Percentiles rank a stretch among this genome's conserved stretches.
These are phyloP conservation scores for Oryza glaberrima DNA, from an alignment of 176 grass and related monocot species.

Conservation along the genomic window DNA sequence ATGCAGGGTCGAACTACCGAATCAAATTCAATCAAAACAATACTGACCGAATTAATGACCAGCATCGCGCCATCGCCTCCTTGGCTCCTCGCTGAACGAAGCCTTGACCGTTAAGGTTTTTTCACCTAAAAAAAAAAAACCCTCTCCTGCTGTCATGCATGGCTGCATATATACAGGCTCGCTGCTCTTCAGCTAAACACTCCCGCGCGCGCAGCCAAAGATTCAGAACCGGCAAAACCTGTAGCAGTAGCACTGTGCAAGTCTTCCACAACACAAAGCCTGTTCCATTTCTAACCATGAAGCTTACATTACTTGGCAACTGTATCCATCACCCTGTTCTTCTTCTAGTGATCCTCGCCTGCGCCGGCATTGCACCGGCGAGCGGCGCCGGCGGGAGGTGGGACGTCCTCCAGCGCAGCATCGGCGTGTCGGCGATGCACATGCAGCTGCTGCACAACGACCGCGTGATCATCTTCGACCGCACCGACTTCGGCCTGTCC, in stretches of 20 bases:
- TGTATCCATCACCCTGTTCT: not conserved
- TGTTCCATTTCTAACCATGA: not conserved
- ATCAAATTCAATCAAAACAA: conserved; percentile 19
- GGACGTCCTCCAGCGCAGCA: conserved; percentile 72
- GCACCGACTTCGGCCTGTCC: conserved; percentile 73
- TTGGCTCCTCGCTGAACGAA: not conserved
- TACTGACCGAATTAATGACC: not conserved
- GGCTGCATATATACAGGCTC: conserved; percentile 2
- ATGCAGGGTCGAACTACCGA: not conserved
- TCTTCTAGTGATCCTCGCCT: conserved; percentile 25
- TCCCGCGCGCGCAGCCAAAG: not conserved
- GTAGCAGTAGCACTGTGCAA: not conserved
- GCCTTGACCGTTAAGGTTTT: not conserved
- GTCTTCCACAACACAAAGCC: not conserved
- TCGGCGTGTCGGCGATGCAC: conserved; percentile 92
- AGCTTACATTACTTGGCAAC: not conserved
- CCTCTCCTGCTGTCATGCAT: not conserved
- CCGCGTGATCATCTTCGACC: conserved; percentile 75
- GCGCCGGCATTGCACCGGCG: conserved; percentile 4
- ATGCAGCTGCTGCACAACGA: conserved; percentile 92
- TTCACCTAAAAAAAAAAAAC: not conserved
- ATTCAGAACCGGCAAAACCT: not conserved
- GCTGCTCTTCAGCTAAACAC: conserved; percentile 25
- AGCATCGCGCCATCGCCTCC: not conserved
- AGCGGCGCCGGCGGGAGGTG: conserved; percentile 52